These are phyloP conservation scores for Cryptococcus maquisensis DNA, from an alignment of 1,284 basidiomycete genomes.

Conservation along the genomic window DNA sequence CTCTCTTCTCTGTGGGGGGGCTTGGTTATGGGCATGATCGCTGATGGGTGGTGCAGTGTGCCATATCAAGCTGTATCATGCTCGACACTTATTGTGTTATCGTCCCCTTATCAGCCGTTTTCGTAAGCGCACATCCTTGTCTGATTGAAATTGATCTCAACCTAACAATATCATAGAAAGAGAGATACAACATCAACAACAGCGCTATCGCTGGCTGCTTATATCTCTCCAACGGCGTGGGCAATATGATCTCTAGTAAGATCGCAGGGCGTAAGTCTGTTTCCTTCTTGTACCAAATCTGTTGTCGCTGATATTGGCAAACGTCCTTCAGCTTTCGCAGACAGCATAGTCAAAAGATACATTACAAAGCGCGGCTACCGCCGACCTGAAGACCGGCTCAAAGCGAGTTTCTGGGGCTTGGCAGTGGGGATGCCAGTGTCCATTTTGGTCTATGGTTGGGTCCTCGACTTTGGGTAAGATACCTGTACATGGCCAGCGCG, in stretches of 20 bases:
- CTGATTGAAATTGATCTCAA: constrained; percentile 4
- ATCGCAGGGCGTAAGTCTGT: constrained; percentile 52
- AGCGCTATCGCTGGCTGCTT: constrained; percentile 59
- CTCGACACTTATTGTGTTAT: constrained; percentile 35
- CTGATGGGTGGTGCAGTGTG: constrained; percentile 12
- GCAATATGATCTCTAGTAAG: constrained; percentile 59
- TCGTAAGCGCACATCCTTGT: constrained; percentile 14
- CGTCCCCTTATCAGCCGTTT: constrained; percentile 9
- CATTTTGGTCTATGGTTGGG: constrained; percentile 41
- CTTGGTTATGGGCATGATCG: no score
- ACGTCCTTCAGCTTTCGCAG: constrained; percentile 53
- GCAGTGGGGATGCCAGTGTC: constrained; percentile 52
- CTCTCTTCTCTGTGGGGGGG: no score
- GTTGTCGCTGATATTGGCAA: no score
- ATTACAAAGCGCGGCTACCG: constrained; percentile 53
- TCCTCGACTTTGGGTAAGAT: constrained; percentile 26
- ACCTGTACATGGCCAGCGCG: background rate
- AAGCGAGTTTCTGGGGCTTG: constrained; percentile 53
- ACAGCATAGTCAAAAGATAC: constrained; percentile 53
- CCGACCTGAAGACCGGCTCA: constrained; percentile 60
- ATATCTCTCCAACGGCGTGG: constrained; percentile 59
- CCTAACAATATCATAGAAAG: constrained; percentile 48
- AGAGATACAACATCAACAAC: constrained; percentile 59
- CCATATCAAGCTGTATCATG: constrained; percentile 32
- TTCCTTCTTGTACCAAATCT: no score